phyloP scores from a whole-genome alignment of 2,329 filamentous ascomycete genomes.

The Aspergillus oerlinghausenensis region DNA sequence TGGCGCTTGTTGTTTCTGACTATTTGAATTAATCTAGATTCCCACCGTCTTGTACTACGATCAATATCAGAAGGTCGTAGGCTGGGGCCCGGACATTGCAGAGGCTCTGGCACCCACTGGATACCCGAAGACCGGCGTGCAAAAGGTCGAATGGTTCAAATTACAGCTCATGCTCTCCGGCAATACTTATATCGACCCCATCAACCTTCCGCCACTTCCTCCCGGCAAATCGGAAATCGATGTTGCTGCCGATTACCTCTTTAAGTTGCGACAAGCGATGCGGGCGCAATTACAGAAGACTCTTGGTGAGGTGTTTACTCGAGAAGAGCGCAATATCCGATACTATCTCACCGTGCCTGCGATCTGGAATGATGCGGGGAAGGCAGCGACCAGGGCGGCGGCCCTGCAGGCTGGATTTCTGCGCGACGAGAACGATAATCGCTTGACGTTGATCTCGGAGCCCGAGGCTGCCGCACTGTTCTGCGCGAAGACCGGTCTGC shows the following conservation, averaged over 20 bases:
- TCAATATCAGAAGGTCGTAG: slow-evolving; percentile 99
- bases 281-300: slow-evolving; percentile 93
- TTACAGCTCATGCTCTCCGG: slow-evolving; percentile 97
- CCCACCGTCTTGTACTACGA: slow-evolving; percentile 99
- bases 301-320: slow-evolving; percentile 92
- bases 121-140: slow-evolving; percentile 94
- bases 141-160: slow-evolving; percentile 99
- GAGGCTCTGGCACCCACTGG: slow-evolving; percentile 94
- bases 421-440: slow-evolving; percentile 95
- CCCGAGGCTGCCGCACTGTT: slow-evolving; percentile 96
- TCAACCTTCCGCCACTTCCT: slow-evolving; percentile 94
- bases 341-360: slow-evolving; percentile 98
- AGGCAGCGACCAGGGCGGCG: slow-evolving; percentile 90
- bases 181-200: slow-evolving; percentile 98
- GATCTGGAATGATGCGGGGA: slow-evolving; percentile 98
- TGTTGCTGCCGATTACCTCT: slow-evolving; percentile 97
- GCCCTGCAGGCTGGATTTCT: slow-evolving; percentile 97
- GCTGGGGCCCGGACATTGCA: slow-evolving; percentile 97
- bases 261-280: slow-evolving; percentile 97
- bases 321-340: slow-evolving; percentile 95
- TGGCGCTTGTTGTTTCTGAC: slow-evolving; percentile 4
- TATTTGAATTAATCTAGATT: slow-evolving; percentile 51
- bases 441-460: slow-evolving; percentile 89
- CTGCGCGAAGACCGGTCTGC: slow-evolving; percentile 91
- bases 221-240: slow-evolving; percentile 98